Conservation (phyloP, 1,139 yeast genomes). For the Yamadazyma diddensiae region DNA sequence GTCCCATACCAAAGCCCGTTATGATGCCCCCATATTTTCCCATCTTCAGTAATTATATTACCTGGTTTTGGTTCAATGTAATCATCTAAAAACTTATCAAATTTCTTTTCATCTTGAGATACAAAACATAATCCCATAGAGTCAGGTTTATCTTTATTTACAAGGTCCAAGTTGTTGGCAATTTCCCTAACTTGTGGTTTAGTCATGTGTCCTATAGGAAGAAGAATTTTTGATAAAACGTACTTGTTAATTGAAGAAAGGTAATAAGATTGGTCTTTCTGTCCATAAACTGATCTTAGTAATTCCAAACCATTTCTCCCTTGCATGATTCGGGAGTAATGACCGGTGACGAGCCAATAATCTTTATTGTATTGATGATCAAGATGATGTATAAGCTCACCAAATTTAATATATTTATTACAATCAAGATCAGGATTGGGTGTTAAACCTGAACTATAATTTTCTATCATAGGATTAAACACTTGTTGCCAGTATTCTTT, state of each 20-base stretch:
- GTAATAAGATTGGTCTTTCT: conserved; percentile 90
- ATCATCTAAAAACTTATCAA: conserved; percentile 72
- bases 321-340: conserved; percentile 67
- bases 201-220: conserved; percentile 77
- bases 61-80: conserved; percentile 76
- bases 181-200: conserved; percentile 72
- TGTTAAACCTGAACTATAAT: conserved; percentile 69
- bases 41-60: conserved; percentile 69
- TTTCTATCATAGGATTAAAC: conserved; percentile 83
- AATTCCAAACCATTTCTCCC: conserved; percentile 40
- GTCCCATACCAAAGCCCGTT: conserved; percentile 93
- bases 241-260: conserved; percentile 60
- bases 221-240: conserved; percentile 49
- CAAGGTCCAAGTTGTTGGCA: conserved; percentile 54
- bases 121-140: conserved; percentile 96
- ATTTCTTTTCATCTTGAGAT: conserved; percentile 65
- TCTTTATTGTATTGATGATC: conserved; percentile 24
- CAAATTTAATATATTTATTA: conserved; percentile 83
- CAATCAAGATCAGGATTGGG: conserved; percentile 96
- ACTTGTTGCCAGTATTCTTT: conserved; percentile 90
- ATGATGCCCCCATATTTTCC: conserved; percentile 76
- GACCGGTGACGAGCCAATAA: conserved; percentile 96
- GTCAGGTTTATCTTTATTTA: conserved; percentile 78
- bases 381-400: conserved; percentile 61
- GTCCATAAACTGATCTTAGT: conserved; percentile 54